Percentiles rank a stretch among this genome's conserved stretches.
phyloP scores from a whole-genome alignment of 176 grass and related monocot species.

The Musa acuminata region DNA sequence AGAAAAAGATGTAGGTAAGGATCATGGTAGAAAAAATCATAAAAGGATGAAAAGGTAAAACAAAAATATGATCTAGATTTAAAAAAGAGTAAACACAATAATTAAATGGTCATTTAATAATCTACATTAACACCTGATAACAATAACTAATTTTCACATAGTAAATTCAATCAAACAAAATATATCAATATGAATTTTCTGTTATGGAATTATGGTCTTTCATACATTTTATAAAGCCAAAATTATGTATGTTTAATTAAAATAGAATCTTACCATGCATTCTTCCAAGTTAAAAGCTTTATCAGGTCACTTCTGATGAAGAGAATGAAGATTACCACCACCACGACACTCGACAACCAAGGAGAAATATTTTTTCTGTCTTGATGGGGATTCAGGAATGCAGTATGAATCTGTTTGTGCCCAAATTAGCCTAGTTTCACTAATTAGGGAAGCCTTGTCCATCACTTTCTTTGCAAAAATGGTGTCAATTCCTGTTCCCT shows the following conservation, averaged over 20 bases:
- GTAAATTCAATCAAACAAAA: background rate
- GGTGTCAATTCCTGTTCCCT: background rate
- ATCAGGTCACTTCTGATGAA: background rate
- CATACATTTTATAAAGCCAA: too few relatives aligned
- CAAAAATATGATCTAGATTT: background rate
- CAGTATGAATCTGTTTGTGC: conserved; percentile 12
- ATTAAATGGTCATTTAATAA: background rate
- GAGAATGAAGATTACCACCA: conserved; percentile 4
- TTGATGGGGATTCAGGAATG: conserved; percentile 4
- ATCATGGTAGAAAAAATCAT: too few relatives aligned
- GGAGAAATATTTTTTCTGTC: conserved; percentile 13
- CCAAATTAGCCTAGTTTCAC: conserved; percentile 8
- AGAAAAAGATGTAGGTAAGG: too few relatives aligned
- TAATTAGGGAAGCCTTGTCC: conserved; percentile 11
- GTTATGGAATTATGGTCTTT: background rate
- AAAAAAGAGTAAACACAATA: background rate
- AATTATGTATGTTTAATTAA: background rate
- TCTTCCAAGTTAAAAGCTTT: conserved; percentile 5
- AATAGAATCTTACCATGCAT: background rate
- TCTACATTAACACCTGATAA: too few relatives aligned
- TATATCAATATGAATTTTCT: background rate
- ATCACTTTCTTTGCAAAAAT: conserved; percentile 14
- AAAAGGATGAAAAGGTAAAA: background rate
- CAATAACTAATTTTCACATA: background rate
- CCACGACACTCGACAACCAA: conserved; percentile 13